A percentile compares a stretch with the other conserved stretches of the same genome.
Evolutionary conservation across 352 stramenopile genomes (phyloP).

Genomic region (Thraustotheca clavata): DNA sequence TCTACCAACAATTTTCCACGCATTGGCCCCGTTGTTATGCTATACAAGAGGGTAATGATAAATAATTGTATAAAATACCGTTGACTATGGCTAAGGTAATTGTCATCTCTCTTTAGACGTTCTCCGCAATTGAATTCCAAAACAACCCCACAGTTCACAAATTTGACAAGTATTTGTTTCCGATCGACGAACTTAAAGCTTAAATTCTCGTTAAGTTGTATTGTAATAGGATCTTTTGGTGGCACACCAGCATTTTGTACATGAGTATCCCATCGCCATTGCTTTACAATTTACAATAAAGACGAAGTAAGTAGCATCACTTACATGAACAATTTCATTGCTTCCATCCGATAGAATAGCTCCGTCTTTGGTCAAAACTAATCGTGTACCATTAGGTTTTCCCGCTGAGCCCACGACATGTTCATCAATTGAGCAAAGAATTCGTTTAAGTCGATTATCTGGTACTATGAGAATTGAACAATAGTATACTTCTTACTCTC

Average conservation of each 20-base stretch:
- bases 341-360: slow-evolving; percentile 44
- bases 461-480: neutral
- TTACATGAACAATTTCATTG: slow-evolving; percentile 48
- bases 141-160: slow-evolving; percentile 43
- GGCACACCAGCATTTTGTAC: slow-evolving; percentile 50
- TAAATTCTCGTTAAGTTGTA: slow-evolving; percentile 65
- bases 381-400: slow-evolving; percentile 40
- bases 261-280: slow-evolving; percentile 59
- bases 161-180: slow-evolving; percentile 54
- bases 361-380: slow-evolving; percentile 56
- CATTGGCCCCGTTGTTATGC: slow-evolving; percentile 29
- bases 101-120: slow-evolving; percentile 53
- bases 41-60: neutral
- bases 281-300: slow-evolving; percentile 22
- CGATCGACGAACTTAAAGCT: slow-evolving; percentile 60
- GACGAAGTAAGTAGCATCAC: neutral
- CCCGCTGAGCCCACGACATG: slow-evolving; percentile 58
- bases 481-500: slow-evolving; percentile 17
- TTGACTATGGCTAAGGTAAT: slow-evolving; percentile 54
- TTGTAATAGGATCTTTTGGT: slow-evolving; percentile 43
- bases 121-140: slow-evolving; percentile 65
- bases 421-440: slow-evolving; percentile 56
- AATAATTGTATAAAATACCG: slow-evolving; percentile 16
- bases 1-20: slow-evolving; percentile 56
- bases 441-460: slow-evolving; percentile 44